Evolutionary conservation across 768 basidiomycete species (phyloP), one percentile per base, ranked within the genome.

Genomic region (Roridomyces roridus): DNA sequence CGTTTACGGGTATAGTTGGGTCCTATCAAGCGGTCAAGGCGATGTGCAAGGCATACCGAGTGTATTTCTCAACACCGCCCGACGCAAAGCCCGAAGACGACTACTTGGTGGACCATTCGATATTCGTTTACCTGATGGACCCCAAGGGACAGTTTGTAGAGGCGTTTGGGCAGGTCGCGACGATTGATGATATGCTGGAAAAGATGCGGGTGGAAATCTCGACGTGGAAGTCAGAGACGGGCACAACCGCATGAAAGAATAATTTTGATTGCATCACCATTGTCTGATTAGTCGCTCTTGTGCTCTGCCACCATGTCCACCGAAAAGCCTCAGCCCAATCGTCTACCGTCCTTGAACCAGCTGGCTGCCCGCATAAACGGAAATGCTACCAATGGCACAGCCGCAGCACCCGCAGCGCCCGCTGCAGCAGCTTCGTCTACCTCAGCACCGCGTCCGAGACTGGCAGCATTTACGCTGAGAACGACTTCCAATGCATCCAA

Each of bases 41-140:
- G 24, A 85, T 88, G 21, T 98, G 96, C 82, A 96, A 94, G 72
- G 87, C 91, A 24, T 99, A 96, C 72, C 90, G 97, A 36, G 97
- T 99, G 37, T 99, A 99, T 74, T 99, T 99, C 79, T 97, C 94
- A 6, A 98, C 96, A 5, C 92, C 92, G 2, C 93, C 93, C 10
- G 77, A 91, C 65, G 91, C 94, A 2, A 88, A 93, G 65, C 85
- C 89, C 15, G 85, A 82, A 9, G 96, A 94, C 46, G 97, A 99
- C 77, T 99, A 98, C 71, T 85, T 99, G 40, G 97, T 99, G 29
- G 97, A 98, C 74, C 90, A 92, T 72, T 94, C 92, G 37, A 96
- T 97, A 71, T 98, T 94, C 74, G 92, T 99, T 64, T 99, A 99
- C 74, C 83, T 99, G 31, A 97, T 99, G 94, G 95, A 98, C 67